phyloP scores from a whole-genome alignment of 352 stramenopile species.

The Phytophthora melonis region DNA sequence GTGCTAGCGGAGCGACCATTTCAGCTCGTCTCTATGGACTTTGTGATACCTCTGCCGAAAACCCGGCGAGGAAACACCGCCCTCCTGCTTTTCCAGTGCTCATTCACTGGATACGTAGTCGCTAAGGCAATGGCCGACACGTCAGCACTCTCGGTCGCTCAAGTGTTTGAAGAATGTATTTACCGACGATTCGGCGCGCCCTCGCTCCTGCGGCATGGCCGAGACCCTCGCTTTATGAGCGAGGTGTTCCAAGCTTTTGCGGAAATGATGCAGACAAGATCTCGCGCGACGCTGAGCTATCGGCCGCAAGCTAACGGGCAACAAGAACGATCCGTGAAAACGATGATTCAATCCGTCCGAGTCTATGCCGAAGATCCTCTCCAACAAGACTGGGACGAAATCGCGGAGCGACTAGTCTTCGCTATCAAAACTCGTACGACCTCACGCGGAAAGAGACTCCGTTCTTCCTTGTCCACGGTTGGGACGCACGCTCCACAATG shows the following conservation, averaged over 20 bases:
- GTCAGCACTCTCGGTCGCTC: conserved; percentile 10
- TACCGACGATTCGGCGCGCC: conserved; percentile 15
- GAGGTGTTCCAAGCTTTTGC: conserved; percentile 21
- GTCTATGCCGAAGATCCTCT: conserved; percentile 13
- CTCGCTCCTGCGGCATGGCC: conserved; percentile 15
- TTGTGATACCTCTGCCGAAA: neutral
- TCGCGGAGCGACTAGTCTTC: too few species aligned
- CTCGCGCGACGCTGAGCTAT: conserved; percentile 16
- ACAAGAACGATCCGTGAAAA: conserved; percentile 14
- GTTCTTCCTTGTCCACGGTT: too few species aligned
- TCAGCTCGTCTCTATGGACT: neutral
- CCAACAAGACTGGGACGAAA: too few species aligned
- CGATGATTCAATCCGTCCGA: conserved; percentile 8
- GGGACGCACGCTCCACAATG: neutral
- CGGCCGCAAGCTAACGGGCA: conserved; percentile 25
- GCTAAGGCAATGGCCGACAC: conserved; percentile 20
- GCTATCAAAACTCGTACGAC: too few species aligned
- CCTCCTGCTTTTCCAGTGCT: conserved; percentile 13
- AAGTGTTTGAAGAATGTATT: conserved; percentile 16
- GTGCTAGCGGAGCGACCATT: conserved; percentile 4
- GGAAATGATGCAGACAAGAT: conserved; percentile 11
- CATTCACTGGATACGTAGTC: conserved; percentile 18
- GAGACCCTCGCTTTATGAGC: conserved; percentile 26
- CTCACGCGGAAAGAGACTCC: too few species aligned
- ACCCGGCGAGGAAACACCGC: conserved; percentile 10